Evolutionary conservation across 371 early-diverging fungal genomes (phyloP).

Genomic region (Mucor irregularis): DNA sequence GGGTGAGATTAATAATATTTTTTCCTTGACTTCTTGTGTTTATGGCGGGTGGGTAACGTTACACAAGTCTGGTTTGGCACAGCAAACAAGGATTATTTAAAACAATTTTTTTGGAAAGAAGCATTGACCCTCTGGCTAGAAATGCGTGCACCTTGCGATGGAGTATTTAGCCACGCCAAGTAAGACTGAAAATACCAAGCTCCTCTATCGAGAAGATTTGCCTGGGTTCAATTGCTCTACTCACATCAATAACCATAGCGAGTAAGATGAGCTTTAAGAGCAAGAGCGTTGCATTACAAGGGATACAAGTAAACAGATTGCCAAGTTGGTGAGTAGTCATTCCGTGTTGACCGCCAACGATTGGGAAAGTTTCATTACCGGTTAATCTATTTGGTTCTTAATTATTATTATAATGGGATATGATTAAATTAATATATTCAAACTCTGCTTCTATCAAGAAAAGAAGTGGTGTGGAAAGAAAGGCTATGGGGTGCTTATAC

Average conservation of each 20-base stretch:
- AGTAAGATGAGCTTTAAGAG: slow-evolving; percentile 13
- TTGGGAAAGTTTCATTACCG: slow-evolving; percentile 12
- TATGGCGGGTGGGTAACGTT: too few relatives aligned
- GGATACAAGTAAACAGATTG: slow-evolving; percentile 9
- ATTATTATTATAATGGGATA: too few relatives aligned
- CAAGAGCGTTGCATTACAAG: slow-evolving; percentile 14
- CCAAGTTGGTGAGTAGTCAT: slow-evolving; percentile 5
- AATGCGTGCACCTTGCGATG: slow-evolving; percentile 14
- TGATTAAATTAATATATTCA: too few relatives aligned
- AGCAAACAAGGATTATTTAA: too few relatives aligned
- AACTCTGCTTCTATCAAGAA: too few relatives aligned
- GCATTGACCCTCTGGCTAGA: background rate
- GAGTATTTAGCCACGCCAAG: slow-evolving; percentile 13
- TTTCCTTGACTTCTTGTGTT: too few relatives aligned
- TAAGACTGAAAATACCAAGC: slow-evolving; percentile 4
- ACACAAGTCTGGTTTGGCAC: too few relatives aligned
- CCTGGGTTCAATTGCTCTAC: slow-evolving; percentile 12
- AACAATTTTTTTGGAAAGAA: too few relatives aligned
- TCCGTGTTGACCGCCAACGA: slow-evolving; percentile 8
- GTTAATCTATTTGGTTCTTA: slow-evolving; percentile 9
- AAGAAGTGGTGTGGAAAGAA: too few relatives aligned
- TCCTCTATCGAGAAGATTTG: slow-evolving; percentile 16
- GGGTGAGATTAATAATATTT: too few relatives aligned
- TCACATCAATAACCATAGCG: slow-evolving; percentile 6
- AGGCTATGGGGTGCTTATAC: too few relatives aligned